Conservation (phyloP, 2,329 filamentous ascomycete genomes). For the Pyricularia pennisetigena region DNA sequence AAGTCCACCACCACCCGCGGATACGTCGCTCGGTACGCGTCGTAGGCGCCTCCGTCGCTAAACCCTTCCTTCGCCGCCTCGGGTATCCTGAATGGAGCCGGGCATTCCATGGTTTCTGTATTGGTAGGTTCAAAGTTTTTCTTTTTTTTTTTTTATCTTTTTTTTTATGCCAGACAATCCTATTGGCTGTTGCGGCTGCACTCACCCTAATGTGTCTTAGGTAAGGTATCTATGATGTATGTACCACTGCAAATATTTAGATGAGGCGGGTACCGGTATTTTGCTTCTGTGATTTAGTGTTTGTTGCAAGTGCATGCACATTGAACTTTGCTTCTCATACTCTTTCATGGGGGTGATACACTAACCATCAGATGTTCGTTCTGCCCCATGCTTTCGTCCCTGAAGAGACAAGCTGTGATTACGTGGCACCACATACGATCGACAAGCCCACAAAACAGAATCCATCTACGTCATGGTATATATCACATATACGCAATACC, state of each 20-base stretch:
- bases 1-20: slow-evolving; percentile 43
- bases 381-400: not conserved
- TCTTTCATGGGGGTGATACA: not conserved
- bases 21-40: slow-evolving; percentile 60
- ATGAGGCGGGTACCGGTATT: not conserved
- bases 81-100: slow-evolving; percentile 11
- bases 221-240: not conserved
- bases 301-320: not conserved
- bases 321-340: not conserved
- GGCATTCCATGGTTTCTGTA: not conserved
- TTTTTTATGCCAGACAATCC: too few relatives aligned
- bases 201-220: not conserved
- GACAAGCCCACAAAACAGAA: not conserved
- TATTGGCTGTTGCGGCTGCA: not conserved
- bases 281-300: not conserved
- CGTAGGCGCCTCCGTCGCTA: slow-evolving; percentile 53
- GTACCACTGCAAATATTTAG: not conserved
- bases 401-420: not conserved
- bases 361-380: not conserved
- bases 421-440: not conserved
- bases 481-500: not conserved
- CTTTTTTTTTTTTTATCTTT: too few relatives aligned
- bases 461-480: not conserved
- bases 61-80: slow-evolving; percentile 45
- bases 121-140: too few relatives aligned